Evolutionary conservation across 352 stramenopile genomes (phyloP), one percentile per base, ranked within the genome.

Genomic region (Globisporangium iwayamae): DNA sequence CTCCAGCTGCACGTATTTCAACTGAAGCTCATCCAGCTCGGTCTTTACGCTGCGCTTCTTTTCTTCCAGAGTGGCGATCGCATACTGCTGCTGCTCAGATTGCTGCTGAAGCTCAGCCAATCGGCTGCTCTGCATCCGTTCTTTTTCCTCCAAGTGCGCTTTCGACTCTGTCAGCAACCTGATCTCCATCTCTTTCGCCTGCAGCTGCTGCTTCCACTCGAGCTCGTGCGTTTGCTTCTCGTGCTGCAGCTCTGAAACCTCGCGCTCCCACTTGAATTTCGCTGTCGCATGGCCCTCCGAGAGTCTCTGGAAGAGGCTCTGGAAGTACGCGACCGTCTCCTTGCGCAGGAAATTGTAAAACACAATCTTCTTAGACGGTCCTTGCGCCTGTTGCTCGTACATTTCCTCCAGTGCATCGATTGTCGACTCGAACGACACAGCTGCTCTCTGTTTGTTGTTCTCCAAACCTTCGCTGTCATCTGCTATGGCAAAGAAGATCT

Each of bases 261-360:
- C 52, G 18, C 63, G 63, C 30, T 80, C 62, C 73, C 66, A 84
- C 13, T 72, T 62, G 8, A 57, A 16, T 8, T 70, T 66, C 9
- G 72, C 52, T 10, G 71, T 41, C 0, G 25, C 32, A 28, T 87
- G 69, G 2, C 53, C 75, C 0, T 57, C 66, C 30, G 63, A 60
- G 8, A 91, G 70, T 2, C 75, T 68, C 30, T 74, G 63, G 28
- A 87, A 79, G 6, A 93, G 55, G 13, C 65, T 32, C 22, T 92
- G 71, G 61, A 85, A 76, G 30, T 90, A 88, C 8, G 59, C 54
- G 1, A 90, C 39, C 22, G 73, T 67, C 28, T 93, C 82, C 14
- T 69, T 57, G 28, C 83, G 75, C 0, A 92, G 51, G 68, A 93
- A 94, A 36, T 85, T 72, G 65, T 89, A 83, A 32, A 93, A 82